Evolutionary conservation across 1,284 basidiomycete species (phyloP).

Genomic region (Sparassis latifolia): DNA sequence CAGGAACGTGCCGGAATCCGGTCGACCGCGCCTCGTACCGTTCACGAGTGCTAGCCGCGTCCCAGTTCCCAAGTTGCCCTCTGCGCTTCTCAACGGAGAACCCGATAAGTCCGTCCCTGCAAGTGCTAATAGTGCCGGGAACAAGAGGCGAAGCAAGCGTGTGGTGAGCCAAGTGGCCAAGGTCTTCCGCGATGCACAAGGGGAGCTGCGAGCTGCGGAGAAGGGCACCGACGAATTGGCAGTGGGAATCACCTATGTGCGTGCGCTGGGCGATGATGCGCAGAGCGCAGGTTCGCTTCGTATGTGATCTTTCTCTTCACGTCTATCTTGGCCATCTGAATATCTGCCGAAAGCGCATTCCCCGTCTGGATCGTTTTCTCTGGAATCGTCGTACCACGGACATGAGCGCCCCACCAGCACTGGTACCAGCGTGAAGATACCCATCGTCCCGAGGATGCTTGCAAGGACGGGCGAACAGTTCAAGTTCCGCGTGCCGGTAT

Average conservation of each 20-base stretch:
- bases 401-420: conserved; percentile 19
- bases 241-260: conserved; percentile 64
- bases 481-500: conserved; percentile 47
- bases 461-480: conserved; percentile 55
- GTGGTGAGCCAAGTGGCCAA: conserved; percentile 63
- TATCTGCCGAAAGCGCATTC: conserved; percentile 28
- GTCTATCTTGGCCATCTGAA: neutral
- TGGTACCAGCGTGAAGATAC: conserved; percentile 10
- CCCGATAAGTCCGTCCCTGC: conserved; percentile 17
- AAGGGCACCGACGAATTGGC: conserved; percentile 49
- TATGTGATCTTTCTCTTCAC: conserved; percentile 6
- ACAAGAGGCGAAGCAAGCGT: conserved; percentile 27
- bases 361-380: conserved; percentile 40
- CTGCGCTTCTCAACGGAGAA: conserved; percentile 23
- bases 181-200: conserved; percentile 32
- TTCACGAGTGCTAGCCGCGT: conserved; percentile 68
- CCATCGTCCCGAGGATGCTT: conserved; percentile 38
- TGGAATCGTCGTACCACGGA: conserved; percentile 48
- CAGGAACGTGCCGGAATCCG: conserved; percentile 21
- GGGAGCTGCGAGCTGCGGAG: conserved; percentile 36
- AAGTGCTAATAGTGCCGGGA: conserved; percentile 10
- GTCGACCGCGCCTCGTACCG: conserved; percentile 60
- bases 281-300: conserved; percentile 10
- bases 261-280: conserved; percentile 48
- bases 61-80: conserved; percentile 43